Base-by-base conservation (phyloP, 768 basidiomycete species). In the Trametes cingulata region DNA sequence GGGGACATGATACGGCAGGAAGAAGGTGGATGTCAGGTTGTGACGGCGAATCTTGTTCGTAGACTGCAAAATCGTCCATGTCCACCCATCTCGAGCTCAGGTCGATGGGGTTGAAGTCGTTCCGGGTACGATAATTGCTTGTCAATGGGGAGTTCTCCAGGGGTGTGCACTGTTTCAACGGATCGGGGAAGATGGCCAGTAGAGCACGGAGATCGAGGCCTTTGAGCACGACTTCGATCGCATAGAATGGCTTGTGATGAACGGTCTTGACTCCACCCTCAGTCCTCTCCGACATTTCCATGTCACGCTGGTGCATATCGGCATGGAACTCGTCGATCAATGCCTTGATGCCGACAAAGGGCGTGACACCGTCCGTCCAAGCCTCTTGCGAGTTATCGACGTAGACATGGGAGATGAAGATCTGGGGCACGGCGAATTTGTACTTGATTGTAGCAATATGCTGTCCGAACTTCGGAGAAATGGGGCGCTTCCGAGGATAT, bases 371-470 rank as follows among this genome's bases (percentile, higher is more conserved):
- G 65, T 86, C 81, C 7, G 78, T 76, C 93, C 93, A 95, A 22
- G 90, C 88, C 59, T 91, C 86, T 71, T 84, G 76, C 0, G 83
- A 83, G 56, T 93, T 87, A 68, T 95, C 91, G 12, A 88, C 82
- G 72, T 97, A 97, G 15, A 85, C 85, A 70, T 98, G 95, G 58
- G 90, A 87, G 64, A 98, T 82, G 72, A 85, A 93, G 8, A 98
- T 72, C 33, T 85, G 82, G n/a, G 85, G 82, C 10, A 97, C 76
- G 17, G 83, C 79, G 59, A 95, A 82, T 33, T 90, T 85, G 72
- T 97, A 97, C 73, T 97, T 97, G 72, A 98, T 76, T 2, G 95
- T 97, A 13, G 91, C 94, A 22, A 95, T 75, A 71, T 94, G 91
- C 37, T 87, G 84, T 37, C 92, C 87, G 67, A 98, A 87, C 75